Evolutionary conservation across 305 asterid genomes (phyloP).

Genomic region (Ilex paraguariensis): DNA sequence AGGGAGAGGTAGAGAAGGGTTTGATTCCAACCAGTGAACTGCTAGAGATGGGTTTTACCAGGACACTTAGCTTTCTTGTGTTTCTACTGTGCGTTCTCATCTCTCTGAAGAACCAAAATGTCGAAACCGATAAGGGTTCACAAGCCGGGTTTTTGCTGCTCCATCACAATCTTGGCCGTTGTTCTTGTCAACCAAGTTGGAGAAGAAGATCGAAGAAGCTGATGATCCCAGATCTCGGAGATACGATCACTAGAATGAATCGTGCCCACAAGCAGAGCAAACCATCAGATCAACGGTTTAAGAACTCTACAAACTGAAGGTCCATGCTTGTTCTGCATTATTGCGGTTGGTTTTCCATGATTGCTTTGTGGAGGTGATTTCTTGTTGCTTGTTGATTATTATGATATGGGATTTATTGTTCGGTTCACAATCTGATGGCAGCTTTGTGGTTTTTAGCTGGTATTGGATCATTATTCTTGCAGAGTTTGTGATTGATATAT

Average conservation of each 20-base stretch:
- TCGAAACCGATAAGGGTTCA: conserved; percentile 28
- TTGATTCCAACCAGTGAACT: background rate
- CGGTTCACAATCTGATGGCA: no score
- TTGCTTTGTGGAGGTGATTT: conserved; percentile 57
- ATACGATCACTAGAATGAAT: conserved; percentile 50
- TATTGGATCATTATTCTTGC: no score
- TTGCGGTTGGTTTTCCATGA: conserved; percentile 69
- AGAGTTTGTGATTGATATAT: no score
- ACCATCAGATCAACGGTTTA: conserved; percentile 46
- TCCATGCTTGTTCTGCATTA: conserved; percentile 51
- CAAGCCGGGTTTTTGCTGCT: background rate
- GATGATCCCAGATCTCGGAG: conserved; percentile 17
- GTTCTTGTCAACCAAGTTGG: background rate
- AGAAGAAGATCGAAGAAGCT: conserved; percentile 17
- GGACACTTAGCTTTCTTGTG: conserved; percentile 44
- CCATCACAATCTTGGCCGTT: background rate
- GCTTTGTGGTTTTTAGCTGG: no score
- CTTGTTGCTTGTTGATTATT: background rate
- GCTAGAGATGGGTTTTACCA: conserved; percentile 40
- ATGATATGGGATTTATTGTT: background rate
- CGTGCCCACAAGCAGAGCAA: conserved; percentile 57
- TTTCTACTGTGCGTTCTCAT: conserved; percentile 45
- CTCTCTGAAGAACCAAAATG: conserved; percentile 45
- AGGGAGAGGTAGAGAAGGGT: background rate
- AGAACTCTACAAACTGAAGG: conserved; percentile 25